Conservation (phyloP, 345 rosid genomes). For the Camelina laxa region DNA sequence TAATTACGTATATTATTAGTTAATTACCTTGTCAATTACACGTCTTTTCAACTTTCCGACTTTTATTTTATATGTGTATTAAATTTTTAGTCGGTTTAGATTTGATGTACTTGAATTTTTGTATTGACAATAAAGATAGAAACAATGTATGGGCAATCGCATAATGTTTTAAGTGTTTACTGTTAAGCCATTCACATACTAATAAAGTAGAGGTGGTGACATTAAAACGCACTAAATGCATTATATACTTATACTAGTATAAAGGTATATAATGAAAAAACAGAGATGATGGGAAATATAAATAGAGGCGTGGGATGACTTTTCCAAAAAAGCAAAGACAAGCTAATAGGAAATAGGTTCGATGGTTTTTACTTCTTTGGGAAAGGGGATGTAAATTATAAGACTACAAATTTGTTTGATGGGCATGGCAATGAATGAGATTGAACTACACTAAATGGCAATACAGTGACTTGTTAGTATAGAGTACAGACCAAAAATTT, state of each 20-base stretch:
- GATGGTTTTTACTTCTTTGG: slow-evolving; percentile 7
- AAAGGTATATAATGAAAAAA: slow-evolving; percentile 5
- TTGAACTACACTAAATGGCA: not conserved
- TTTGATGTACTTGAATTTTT: not conserved
- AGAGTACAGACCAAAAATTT: not conserved
- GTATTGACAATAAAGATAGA: not conserved
- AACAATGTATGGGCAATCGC: not conserved
- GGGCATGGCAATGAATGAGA: not conserved
- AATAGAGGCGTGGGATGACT: slow-evolving; percentile 30
- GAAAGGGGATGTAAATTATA: not conserved
- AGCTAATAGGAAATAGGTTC: not conserved
- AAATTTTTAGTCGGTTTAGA: not conserved
- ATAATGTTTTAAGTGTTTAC: not conserved
- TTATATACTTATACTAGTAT: not conserved
- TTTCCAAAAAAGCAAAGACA: slow-evolving; percentile 31
- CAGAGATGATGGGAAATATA: not conserved
- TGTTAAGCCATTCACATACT: not conserved
- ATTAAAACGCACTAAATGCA: slow-evolving; percentile 16
- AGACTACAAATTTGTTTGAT: not conserved
- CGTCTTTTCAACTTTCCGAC: slow-evolving; percentile 34
- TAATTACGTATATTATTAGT: slow-evolving; percentile 30
- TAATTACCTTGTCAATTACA: slow-evolving; percentile 19
- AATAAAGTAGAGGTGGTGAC: not conserved
- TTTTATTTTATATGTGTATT: not conserved
- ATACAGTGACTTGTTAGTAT: not conserved